Evolutionary conservation across 2,329 filamentous ascomycete genomes (phyloP).

Genomic region (Didymella keratinophila): DNA sequence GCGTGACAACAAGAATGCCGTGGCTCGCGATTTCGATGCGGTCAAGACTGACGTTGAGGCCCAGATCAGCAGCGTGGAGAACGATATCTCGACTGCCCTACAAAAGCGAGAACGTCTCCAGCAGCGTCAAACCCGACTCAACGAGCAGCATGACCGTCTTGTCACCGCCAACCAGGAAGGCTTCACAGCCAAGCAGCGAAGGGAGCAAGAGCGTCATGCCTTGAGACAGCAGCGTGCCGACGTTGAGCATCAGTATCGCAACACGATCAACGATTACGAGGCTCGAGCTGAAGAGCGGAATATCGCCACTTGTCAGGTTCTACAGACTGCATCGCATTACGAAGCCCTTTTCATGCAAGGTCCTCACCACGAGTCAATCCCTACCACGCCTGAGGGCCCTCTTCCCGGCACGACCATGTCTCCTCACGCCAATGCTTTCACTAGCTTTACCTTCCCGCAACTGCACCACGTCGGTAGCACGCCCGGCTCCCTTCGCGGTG

Average conservation of each 20-base stretch:
- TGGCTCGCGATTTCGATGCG: slow-evolving; percentile 65
- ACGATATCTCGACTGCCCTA: slow-evolving; percentile 69
- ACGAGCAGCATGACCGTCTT: slow-evolving; percentile 75
- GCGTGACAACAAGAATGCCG: slow-evolving; percentile 58
- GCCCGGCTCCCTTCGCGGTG: slow-evolving; percentile 46
- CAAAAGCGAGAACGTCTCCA: slow-evolving; percentile 77
- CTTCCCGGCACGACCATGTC: slow-evolving; percentile 61
- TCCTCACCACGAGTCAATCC: slow-evolving; percentile 51
- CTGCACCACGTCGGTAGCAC: slow-evolving; percentile 44
- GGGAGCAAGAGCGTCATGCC: slow-evolving; percentile 51
- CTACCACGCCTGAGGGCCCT: slow-evolving; percentile 66
- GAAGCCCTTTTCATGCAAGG: slow-evolving; percentile 54
- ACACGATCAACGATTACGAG: slow-evolving; percentile 50
- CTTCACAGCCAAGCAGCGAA: slow-evolving; percentile 66
- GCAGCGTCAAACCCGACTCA: slow-evolving; percentile 74
- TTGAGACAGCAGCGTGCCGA: slow-evolving; percentile 45
- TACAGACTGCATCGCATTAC: slow-evolving; percentile 49
- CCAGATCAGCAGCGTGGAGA: slow-evolving; percentile 68
- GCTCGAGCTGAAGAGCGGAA: slow-evolving; percentile 51
- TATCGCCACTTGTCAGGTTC: slow-evolving; percentile 45
- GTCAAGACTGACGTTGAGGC: slow-evolving; percentile 69
- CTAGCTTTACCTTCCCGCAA: slow-evolving; percentile 50
- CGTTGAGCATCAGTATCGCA: slow-evolving; percentile 50
- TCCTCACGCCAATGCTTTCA: slow-evolving; percentile 45
- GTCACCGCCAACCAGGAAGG: slow-evolving; percentile 72